phyloP scores from a whole-genome alignment of 1,139 yeast genomes.

The Yarrowia galli region DNA sequence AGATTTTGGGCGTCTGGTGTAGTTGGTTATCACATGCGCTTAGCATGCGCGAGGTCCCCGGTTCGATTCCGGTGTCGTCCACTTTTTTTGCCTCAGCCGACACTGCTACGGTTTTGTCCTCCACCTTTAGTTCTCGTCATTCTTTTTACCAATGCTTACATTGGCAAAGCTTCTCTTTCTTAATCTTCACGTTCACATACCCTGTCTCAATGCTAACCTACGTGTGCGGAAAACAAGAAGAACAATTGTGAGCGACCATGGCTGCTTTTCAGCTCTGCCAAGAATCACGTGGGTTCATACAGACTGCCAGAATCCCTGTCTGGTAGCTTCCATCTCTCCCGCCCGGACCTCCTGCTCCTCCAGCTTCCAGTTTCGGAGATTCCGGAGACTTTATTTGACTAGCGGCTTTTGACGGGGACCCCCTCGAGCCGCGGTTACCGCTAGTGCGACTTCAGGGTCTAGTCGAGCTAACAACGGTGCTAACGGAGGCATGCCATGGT shows the following conservation, averaged over 20 bases:
- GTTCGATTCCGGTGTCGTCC: constrained; percentile 38
- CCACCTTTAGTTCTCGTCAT: neutral
- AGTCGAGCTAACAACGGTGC: neutral
- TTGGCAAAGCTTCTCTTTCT: neutral
- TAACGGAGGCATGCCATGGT: neutral
- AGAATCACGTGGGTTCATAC: too few relatives aligned
- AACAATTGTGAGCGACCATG: neutral
- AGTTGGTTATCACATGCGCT: constrained; percentile 36
- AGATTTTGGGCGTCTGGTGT: constrained; percentile 34
- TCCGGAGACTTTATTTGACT: constrained; percentile 11
- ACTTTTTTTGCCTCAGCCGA: neutral
- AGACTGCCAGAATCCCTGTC: too few relatives aligned
- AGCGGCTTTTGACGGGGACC: neutral
- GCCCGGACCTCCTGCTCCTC: neutral
- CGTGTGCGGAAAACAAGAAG: neutral
- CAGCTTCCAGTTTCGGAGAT: constrained; percentile 29
- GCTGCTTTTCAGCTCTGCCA: neutral
- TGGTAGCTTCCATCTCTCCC: too few relatives aligned
- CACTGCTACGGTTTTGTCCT: neutral
- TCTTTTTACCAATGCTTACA: neutral
- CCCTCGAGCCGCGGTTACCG: constrained; percentile 7
- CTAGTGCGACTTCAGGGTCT: constrained; percentile 11
- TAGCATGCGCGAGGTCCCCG: constrained; percentile 38
- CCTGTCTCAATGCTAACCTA: neutral
- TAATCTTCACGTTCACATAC: neutral